These are phyloP conservation scores for Ciborinia camelliae DNA, from an alignment of 2,329 filamentous ascomycete genomes.

Conservation along the genomic window DNA sequence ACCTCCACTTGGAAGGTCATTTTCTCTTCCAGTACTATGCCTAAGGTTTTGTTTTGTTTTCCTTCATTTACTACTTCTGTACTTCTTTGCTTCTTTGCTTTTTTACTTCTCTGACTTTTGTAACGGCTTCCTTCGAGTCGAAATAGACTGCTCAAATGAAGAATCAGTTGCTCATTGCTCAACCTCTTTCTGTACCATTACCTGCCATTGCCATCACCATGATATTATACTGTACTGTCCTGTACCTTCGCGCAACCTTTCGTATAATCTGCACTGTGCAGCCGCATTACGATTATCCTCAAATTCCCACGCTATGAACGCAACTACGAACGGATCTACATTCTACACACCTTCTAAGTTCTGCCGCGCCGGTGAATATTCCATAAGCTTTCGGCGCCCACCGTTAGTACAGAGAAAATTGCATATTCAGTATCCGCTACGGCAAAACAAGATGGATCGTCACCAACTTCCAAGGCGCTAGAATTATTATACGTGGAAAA, in stretches of 20 bases:
- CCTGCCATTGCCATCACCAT: too few relatives aligned
- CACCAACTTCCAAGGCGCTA: not conserved
- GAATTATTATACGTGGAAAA: not conserved
- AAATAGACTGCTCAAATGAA: not conserved
- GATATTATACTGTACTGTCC: not conserved
- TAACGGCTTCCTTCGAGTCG: not conserved
- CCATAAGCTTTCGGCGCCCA: not conserved
- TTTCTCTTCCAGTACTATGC: not conserved
- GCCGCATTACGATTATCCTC: too few relatives aligned
- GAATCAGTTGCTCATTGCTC: not conserved
- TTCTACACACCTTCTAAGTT: not conserved
- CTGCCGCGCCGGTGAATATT: conserved; percentile 9
- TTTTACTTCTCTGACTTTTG: too few relatives aligned
- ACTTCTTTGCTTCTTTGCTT: not conserved
- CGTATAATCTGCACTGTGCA: too few relatives aligned
- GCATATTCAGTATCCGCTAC: not conserved
- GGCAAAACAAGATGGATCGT: not conserved
- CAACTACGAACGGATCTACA: not conserved
- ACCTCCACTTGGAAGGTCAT: too few relatives aligned
- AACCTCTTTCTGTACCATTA: not conserved
- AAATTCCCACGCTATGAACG: not conserved
- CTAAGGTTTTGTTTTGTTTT: too few relatives aligned
- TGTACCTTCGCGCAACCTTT: too few relatives aligned
- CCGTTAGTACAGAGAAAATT: not conserved
- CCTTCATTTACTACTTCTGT: not conserved